Evolutionary conservation across 140 eudicot genomes (phyloP), one percentile per base, ranked within the genome.

Genomic region (Ambrosia hybrid): DNA sequence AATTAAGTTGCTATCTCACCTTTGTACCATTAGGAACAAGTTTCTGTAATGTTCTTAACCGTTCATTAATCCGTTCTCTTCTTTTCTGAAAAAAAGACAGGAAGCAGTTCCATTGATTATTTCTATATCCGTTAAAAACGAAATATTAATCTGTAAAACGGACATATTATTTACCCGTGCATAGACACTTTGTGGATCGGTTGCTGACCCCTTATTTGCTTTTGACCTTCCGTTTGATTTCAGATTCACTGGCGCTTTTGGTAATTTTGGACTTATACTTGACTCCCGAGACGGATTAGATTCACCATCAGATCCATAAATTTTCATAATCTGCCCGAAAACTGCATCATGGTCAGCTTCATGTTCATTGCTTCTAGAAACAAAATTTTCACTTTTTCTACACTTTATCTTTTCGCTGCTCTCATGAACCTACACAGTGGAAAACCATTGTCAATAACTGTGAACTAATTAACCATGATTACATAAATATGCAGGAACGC

Each of bases 21-120:
- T 89, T 89, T 33, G 96, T 89, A 53, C 95, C 96, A 79, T 89
- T 87, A 1, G 96, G 96, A 33, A 89, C 91, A 66, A 89, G 89
- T 68, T 66, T 76, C 57, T 89, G 96, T 60, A 89, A 73, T 48
- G 78, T 79, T 68, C 81, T 89, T 76, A 89, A 67, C 51, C 95
- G 77, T 69, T 87, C 87, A 45, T 89, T 89, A 52, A 89, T 89
- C 62, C 87, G 67, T 65, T 89, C 95, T 79, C 96, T 87, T 82
- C 96, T 82, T 73, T 85, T 89, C 96, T 89, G 65, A 73, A 77
- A 49, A 2, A 71, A 65, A 76, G 4, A 21, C 37, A 34, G 48
- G 55, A 53, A 36, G 12, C 49, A 65, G n/a, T 48, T 55, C 8
- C 53, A 3, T 8, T 17, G 11, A 57, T 79, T 38, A 30, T 37